phyloP scores from a whole-genome alignment of 116 monocot genomes.

The Zostera marina region DNA sequence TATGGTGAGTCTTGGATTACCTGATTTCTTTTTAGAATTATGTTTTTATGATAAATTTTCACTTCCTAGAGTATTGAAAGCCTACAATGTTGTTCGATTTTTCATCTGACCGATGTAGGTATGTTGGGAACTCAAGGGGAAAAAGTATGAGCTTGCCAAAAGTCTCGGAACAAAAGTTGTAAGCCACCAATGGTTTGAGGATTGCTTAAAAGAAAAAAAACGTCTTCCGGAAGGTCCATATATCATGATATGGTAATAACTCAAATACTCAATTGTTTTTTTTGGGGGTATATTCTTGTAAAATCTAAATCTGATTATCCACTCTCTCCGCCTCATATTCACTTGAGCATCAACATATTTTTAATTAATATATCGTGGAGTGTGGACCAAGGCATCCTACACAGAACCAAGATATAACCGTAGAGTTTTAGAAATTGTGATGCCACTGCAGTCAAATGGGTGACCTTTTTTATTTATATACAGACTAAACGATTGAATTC shows the following conservation, averaged over 20 bases:
- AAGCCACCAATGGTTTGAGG: slow-evolving; percentile 79
- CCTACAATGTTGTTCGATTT: neutral
- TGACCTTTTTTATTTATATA: neutral
- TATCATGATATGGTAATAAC: slow-evolving; percentile 42
- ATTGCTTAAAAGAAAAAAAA: slow-evolving; percentile 66
- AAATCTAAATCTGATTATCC: slow-evolving; percentile 1
- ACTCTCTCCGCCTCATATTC: neutral
- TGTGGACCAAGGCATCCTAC: too few species aligned
- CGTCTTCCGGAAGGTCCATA: slow-evolving; percentile 64
- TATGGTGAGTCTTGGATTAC: slow-evolving; percentile 25
- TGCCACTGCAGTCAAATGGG: too few species aligned
- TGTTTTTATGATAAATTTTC: neutral
- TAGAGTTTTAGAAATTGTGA: too few species aligned
- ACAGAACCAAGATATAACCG: too few species aligned
- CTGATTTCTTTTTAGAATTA: neutral
- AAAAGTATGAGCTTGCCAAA: slow-evolving; percentile 56
- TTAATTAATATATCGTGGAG: too few species aligned
- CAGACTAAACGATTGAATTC: neutral
- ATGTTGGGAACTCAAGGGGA: slow-evolving; percentile 77
- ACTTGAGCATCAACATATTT: too few species aligned
- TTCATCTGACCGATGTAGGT: slow-evolving; percentile 26
- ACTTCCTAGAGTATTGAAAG: neutral
- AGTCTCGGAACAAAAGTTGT: slow-evolving; percentile 39
- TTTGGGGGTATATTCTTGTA: neutral
- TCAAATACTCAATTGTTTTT: neutral